Conservation (phyloP, 139 green algal species). For the Prasinococcaceae sp. region DNA sequence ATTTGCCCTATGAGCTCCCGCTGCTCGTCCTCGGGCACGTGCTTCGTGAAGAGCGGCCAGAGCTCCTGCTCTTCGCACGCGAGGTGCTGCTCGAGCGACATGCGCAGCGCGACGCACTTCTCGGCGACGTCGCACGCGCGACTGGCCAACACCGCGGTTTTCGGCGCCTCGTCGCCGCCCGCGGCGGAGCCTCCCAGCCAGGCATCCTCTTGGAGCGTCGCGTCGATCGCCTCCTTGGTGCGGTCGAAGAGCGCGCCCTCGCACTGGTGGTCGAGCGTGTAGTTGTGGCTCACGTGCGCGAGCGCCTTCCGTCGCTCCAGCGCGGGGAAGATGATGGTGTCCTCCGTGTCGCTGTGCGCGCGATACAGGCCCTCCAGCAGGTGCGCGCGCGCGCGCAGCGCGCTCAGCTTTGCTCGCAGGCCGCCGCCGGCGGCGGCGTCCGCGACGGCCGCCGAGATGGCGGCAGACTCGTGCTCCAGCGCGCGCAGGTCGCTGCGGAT, state of each 20-base stretch:
- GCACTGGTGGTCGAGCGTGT: constrained; percentile 90
- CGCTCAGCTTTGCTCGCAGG: constrained; percentile 26
- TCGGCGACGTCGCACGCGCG: neutral
- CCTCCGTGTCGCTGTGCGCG: constrained; percentile 62
- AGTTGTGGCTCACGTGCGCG: constrained; percentile 83
- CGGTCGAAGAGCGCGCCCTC: constrained; percentile 76
- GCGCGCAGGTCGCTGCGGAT: constrained; percentile 58
- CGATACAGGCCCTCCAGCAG: constrained; percentile 76
- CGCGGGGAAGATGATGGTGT: constrained; percentile 94
- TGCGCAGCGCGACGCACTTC: constrained; percentile 62
- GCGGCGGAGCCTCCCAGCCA: neutral
- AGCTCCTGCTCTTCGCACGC: constrained; percentile 80
- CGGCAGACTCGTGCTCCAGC: constrained; percentile 53
- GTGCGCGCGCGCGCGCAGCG: constrained; percentile 74
- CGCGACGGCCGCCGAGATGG: constrained; percentile 4
- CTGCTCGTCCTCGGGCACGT: constrained; percentile 85
- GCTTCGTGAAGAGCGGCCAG: constrained; percentile 87
- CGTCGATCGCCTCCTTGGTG: constrained; percentile 25
- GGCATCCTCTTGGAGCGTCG: neutral
- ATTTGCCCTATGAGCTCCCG: constrained; percentile 66
- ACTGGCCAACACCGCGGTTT: neutral
- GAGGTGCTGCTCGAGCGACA: constrained; percentile 64
- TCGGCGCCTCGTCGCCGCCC: neutral
- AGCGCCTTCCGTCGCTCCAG: constrained; percentile 88
- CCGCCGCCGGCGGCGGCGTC: neutral